These are phyloP conservation scores for Linnemannia elongata DNA, from an alignment of 192 early-diverging fungal species.

Conservation along the genomic window DNA sequence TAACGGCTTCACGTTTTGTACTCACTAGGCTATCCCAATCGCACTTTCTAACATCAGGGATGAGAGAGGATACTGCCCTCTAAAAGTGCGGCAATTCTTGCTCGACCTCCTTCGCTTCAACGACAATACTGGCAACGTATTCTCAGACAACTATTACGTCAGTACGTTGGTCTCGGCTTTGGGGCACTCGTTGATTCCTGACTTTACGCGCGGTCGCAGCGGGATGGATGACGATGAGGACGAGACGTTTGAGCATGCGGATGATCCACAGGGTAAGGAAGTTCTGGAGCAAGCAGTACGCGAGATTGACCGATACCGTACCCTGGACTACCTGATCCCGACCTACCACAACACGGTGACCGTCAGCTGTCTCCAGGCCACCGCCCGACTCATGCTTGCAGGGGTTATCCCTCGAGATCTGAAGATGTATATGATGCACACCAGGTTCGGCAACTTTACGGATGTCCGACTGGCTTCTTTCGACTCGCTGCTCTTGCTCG, in stretches of 20 bases:
- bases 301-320: slow-evolving; percentile 86
- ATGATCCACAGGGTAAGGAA: slow-evolving; percentile 58
- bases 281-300: slow-evolving; percentile 67
- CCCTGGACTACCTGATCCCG: slow-evolving; percentile 84
- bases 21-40: slow-evolving; percentile 68
- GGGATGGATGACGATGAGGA: slow-evolving; percentile 57
- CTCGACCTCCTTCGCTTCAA: slow-evolving; percentile 89
- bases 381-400: slow-evolving; percentile 74
- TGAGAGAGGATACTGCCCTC: slow-evolving; percentile 71
- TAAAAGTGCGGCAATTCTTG: slow-evolving; percentile 74
- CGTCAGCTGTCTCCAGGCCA: slow-evolving; percentile 80
- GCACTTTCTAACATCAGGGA: slow-evolving; percentile 82
- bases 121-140: slow-evolving; percentile 92
- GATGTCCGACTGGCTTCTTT: slow-evolving; percentile 80
- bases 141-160: slow-evolving; percentile 86
- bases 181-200: slow-evolving; percentile 73
- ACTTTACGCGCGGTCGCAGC: neutral
- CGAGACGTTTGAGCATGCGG: slow-evolving; percentile 47
- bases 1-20: neutral
- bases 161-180: slow-evolving; percentile 80
- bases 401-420: slow-evolving; percentile 78
- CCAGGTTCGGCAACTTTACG: slow-evolving; percentile 79
- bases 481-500: slow-evolving; percentile 81
- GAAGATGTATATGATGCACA: slow-evolving; percentile 78
- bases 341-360: slow-evolving; percentile 91